Evolutionary conservation across 306 rosid species (phyloP), one percentile per base, ranked within the genome.

Genomic region (Senna siamea): DNA sequence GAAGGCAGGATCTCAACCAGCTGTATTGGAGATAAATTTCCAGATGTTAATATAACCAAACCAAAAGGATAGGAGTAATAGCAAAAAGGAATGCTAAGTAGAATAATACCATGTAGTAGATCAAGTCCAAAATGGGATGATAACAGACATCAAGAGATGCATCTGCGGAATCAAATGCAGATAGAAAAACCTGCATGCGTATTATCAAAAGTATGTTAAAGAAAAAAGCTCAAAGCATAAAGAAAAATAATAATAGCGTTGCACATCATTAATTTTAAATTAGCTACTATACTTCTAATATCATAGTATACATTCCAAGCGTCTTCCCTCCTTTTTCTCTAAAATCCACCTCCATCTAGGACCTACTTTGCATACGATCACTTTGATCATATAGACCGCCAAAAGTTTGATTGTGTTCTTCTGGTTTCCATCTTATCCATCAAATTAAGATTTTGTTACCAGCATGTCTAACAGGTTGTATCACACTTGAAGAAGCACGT

Each of bases 71-170:
- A n/a, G 68, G n/a, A 18, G 4, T 32, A 30, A 43, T 41, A 40
- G 47, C 5, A 73, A 56, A 56, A 57, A 26, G 55, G 52, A 77
- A 73, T 34, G 76, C 23, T 18, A 26, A 56, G 82, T 53, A 71
- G 43, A 17, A 60, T 59, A 81, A 26, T 89, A 89, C 98, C 98
- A 81, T 72, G 85, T 92, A 89, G 89, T 88, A 92, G 78, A 88
- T 85, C 51, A 83, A 50, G 77, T 89, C 88, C 86, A 92, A 79
- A 71, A 87, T 23, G 3, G 87, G 87, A 79, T 80, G 85, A 48
- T 73, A 18, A 83, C 87, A 73, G 66, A 95, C 97, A 76, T 95
- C 97, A 9, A 95, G 99, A 17, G 98, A 81, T 54, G 93, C 92
- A 77, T 85, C 83, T 5, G n/a, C n/a, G n/a, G 85, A 35, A 52